Base-by-base conservation (phyloP, 345 rosid genomes). In the Gossypium thurberi region DNA sequence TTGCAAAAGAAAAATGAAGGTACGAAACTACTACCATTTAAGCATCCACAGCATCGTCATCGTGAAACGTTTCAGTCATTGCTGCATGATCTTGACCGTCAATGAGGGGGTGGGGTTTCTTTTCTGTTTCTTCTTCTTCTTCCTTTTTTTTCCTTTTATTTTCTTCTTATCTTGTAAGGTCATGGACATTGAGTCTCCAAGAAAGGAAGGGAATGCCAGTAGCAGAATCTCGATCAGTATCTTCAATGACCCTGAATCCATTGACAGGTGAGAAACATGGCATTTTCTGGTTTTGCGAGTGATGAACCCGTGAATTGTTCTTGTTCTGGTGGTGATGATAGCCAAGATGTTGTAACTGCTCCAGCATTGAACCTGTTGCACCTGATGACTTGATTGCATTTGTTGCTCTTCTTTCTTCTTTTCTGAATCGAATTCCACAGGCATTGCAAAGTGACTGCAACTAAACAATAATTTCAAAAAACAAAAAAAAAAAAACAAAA, bases 361-460 rank as follows among this genome's bases (percentile, higher is more conserved):
- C 74, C 81, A 59, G 40, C 70, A 57, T 77, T 67, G 85, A 65
- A 50, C 76, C 77, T 25, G 74, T 62, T 50, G 81, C 76, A 53
- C 78, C 77, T 28, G 76, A 65, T 26, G 76, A 67, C 62, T 78
- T 55, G 77, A 46, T 71, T 0, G 84, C 83, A 64, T 79, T 82
- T 55, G 88, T 83, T 0, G 96, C 96, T 80, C 96, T 86, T 72
- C 92, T 84, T 84, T 92, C 92, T 81, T 92, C 96, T 70, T 92
- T 92, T 85, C 88, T 92, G 87, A 86, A 92, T 80, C 97, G 88
- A 79, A 92, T 92, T 71, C 97, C 97, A 75, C 97, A 92, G 1
- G 97, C 97, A 80, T 92, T 92, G 85, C 97, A 92, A 2, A 92
- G 85, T 3, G 97, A 92, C 97, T 92, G 84, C 75, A 72, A 58